Conservation (phyloP, 805 yeast genomes). For the Lachancea meyersii region DNA sequence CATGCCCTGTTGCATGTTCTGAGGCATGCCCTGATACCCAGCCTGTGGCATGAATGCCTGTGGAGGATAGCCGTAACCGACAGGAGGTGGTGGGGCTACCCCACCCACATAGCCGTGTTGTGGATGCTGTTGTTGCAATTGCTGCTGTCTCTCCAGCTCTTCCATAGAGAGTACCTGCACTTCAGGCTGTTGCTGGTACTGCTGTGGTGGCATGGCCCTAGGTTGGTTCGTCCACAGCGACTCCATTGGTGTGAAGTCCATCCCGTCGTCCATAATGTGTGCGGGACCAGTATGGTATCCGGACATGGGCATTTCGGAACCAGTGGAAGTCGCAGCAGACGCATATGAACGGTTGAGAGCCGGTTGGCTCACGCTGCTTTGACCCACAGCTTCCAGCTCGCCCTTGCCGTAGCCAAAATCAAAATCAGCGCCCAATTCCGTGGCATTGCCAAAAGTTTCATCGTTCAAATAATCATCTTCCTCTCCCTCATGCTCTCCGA, state of each 20-base stretch:
- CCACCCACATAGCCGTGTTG: slow-evolving; percentile 23
- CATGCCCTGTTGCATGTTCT: slow-evolving; percentile 12
- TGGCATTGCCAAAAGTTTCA: slow-evolving; percentile 31
- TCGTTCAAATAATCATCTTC: slow-evolving; percentile 55
- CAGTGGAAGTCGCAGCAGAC: slow-evolving; percentile 35
- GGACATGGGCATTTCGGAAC: slow-evolving; percentile 25
- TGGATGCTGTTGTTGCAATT: slow-evolving; percentile 28
- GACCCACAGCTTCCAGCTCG: not conserved
- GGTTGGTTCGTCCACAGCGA: slow-evolving; percentile 52
- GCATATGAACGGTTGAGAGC: slow-evolving; percentile 13
- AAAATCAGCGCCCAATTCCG: slow-evolving; percentile 32
- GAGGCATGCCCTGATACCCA: slow-evolving; percentile 30
- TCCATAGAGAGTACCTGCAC: slow-evolving; percentile 65
- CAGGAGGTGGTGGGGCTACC: slow-evolving; percentile 20
- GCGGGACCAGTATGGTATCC: not conserved
- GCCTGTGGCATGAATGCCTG: slow-evolving; percentile 25
- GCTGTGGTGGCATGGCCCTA: slow-evolving; percentile 14
- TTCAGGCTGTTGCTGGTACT: slow-evolving; percentile 27
- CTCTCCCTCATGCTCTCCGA: slow-evolving; percentile 62
- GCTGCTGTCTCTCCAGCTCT: slow-evolving; percentile 64
- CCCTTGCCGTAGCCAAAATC: slow-evolving; percentile 32
- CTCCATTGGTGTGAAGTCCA: slow-evolving; percentile 58
- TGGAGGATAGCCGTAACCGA: slow-evolving; percentile 21
- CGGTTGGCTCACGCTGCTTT: slow-evolving; percentile 4
- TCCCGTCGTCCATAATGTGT: slow-evolving; percentile 17